Evolutionary conservation across 2,329 filamentous ascomycete species (phyloP), one percentile per base, ranked within the genome.

Genomic region (Exophiala viscosa): DNA sequence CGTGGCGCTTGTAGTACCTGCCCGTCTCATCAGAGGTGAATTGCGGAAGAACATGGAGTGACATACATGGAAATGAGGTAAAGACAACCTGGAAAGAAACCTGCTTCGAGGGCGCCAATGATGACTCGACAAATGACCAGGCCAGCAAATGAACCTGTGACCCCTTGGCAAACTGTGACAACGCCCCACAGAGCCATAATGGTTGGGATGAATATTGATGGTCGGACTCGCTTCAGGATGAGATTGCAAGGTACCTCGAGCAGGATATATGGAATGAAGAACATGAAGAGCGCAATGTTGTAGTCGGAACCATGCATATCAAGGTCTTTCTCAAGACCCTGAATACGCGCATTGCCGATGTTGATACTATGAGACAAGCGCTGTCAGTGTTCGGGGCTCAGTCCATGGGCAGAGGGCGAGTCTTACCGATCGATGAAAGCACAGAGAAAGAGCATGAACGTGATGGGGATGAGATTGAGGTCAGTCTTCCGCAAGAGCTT

Each of bases 401-500:
- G 8, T 2, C 11, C 10, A 50, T 14, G n/a, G 7, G 17, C 28
- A 28, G n/a, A n/a, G 15, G 18, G 28, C 5, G 35, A 32, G 13
- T 11, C 48, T 42, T 49, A 57, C 54, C 60, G 50, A 36, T 61
- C 20, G 7, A 77, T 62, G 48, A 76, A 76, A 2, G 71, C 68
- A 34, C 74, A 65, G 11, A 75, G 62, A 54, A 72, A 76, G 1
- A 80, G 62, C 4, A 76, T 49, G 50, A 69, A 73, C 8, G 80
- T 63, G 13, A 75, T 71, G 0, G 77, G 77, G 5, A 80, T 63
- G 20, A 80, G 67, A 41, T 72, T 68, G 11, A 76, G 53, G 56
- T 79, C 77, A 45, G 71, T 69, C 64, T 79, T 80, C 41, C 72
- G 64, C 6, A 79, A 58, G 11, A 78, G 62, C 51, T 69, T 73